Conservation (phyloP, 139 green algal genomes). For the Haematococcus lacustris region DNA sequence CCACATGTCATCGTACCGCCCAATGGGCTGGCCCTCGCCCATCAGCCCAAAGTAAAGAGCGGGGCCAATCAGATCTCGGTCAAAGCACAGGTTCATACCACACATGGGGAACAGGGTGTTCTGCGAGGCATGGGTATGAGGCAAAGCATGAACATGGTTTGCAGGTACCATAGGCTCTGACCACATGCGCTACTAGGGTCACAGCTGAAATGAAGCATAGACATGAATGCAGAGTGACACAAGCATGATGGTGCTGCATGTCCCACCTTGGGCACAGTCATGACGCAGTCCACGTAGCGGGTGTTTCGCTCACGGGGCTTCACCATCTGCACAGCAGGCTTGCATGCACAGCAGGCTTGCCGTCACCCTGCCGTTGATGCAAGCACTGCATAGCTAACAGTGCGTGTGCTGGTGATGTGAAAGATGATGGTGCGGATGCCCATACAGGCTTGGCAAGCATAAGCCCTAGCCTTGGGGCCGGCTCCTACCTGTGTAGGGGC, state of each 20-base stretch:
- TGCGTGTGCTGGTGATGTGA: neutral
- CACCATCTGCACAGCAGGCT: constrained; percentile 70
- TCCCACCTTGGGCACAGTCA: constrained; percentile 89
- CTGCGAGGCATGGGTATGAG: neutral
- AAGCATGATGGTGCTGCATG: no score
- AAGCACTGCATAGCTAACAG: neutral
- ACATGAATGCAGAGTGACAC: no score
- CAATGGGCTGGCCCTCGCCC: constrained; percentile 92
- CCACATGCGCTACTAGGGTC: no score
- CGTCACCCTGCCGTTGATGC: neutral
- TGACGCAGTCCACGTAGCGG: constrained; percentile 88
- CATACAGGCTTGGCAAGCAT: no score
- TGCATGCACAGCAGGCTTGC: neutral
- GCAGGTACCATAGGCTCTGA: no score
- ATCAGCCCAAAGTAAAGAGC: constrained; percentile 98
- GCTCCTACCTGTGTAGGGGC: constrained; percentile 68
- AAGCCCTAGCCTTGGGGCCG: neutral
- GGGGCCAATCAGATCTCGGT: constrained; percentile 82
- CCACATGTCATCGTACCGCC: constrained; percentile 98
- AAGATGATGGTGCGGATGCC: neutral
- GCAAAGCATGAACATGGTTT: no score
- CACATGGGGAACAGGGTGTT: constrained; percentile 95
- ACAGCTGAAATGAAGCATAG: no score
- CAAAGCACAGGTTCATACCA: constrained; percentile 95
- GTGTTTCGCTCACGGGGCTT: constrained; percentile 93